These are phyloP conservation scores for Lactarius vividus DNA, from an alignment of 768 basidiomycete genomes.

Conservation along the genomic window DNA sequence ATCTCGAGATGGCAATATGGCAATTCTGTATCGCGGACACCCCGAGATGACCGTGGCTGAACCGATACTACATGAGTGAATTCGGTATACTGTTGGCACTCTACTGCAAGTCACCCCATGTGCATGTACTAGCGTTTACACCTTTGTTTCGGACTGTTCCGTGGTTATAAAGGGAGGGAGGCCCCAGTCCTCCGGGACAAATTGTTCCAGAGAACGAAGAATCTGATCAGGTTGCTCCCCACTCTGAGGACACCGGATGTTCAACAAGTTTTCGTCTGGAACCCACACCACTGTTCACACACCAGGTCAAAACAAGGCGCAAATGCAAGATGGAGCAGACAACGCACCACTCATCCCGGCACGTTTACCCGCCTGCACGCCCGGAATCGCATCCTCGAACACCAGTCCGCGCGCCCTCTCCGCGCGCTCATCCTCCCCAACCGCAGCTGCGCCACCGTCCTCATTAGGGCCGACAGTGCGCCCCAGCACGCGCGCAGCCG, in stretches of 20 bases:
- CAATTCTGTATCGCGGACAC: not conserved
- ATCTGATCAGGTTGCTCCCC: too few species aligned
- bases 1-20: too few species aligned
- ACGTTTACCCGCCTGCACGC: too few species aligned
- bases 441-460: slow-evolving; percentile 36
- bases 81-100: too few species aligned
- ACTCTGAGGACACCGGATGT: slow-evolving; percentile 42
- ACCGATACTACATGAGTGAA: not conserved
- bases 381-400: too few species aligned
- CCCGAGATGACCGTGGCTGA: not conserved
- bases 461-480: slow-evolving; percentile 51
- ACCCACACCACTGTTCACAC: slow-evolving; percentile 70
- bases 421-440: slow-evolving; percentile 37
- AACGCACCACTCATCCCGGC: too few species aligned
- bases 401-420: too few species aligned
- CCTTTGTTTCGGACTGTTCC: not conserved
- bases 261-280: slow-evolving; percentile 67
- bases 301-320: not conserved
- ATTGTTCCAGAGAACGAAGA: too few species aligned
- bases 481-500: slow-evolving; percentile 61
- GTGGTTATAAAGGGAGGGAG: slow-evolving; percentile 49
- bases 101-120: not conserved
- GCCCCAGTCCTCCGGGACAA: too few species aligned
- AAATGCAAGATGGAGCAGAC: too few species aligned
- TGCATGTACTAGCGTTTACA: not conserved